Evolutionary conservation across 768 basidiomycete genomes (phyloP).

Genomic region (Obba rivulosa): DNA sequence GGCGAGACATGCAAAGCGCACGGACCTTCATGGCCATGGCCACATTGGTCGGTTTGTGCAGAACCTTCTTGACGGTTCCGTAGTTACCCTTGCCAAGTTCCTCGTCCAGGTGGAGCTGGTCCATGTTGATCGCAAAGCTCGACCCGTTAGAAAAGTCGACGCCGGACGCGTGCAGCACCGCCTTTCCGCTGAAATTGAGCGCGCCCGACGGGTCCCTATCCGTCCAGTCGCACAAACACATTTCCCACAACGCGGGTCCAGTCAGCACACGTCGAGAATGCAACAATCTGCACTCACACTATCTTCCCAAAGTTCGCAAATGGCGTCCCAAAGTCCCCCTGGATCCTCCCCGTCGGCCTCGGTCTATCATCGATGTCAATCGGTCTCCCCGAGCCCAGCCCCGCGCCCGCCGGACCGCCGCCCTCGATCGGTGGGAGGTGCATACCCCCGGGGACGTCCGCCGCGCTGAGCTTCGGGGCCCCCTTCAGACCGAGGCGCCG

Average conservation of each 20-base stretch:
- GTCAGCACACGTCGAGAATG: neutral
- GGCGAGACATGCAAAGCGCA: neutral
- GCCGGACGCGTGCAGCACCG: conserved; percentile 85
- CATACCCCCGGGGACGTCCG: conserved; percentile 16
- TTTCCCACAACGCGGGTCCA: neutral
- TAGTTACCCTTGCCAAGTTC: conserved; percentile 97
- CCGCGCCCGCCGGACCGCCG: conserved; percentile 57
- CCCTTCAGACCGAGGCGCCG: conserved; percentile 15
- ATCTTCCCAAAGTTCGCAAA: conserved; percentile 93
- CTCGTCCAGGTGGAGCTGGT: conserved; percentile 82
- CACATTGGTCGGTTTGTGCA: conserved; percentile 92
- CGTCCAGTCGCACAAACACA: conserved; percentile 5
- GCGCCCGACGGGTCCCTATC: conserved; percentile 91
- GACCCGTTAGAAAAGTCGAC: conserved; percentile 87
- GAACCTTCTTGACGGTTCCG: conserved; percentile 93
- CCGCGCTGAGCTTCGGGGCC: conserved; percentile 39
- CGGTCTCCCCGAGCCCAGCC: conserved; percentile 67
- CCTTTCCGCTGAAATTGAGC: conserved; percentile 90
- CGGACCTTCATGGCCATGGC: conserved; percentile 98
- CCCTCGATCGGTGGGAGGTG: conserved; percentile 47
- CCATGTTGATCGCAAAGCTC: conserved; percentile 93
- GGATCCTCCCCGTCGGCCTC: conserved; percentile 28
- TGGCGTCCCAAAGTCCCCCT: conserved; percentile 55
- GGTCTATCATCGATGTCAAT: conserved; percentile 35
- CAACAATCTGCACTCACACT: conserved; percentile 54